Percentiles rank a stretch among this genome's conserved stretches.
phyloP scores from a whole-genome alignment of 805 yeast species.

The Saccharomycopsis malanga region DNA sequence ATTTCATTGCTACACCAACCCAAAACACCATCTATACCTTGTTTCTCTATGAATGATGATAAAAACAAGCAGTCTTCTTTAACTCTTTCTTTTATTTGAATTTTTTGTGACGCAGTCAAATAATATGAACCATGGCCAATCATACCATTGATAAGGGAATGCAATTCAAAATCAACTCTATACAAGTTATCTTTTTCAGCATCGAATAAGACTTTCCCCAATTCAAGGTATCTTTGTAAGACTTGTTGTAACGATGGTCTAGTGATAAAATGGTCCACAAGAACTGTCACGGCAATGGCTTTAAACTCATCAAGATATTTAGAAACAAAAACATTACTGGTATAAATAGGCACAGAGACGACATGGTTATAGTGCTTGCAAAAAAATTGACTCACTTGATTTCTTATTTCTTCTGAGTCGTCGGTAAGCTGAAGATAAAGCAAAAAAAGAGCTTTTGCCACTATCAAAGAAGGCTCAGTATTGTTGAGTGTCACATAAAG shows the following conservation, averaged over 20 bases:
- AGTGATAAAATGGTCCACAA: background rate
- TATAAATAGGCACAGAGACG: background rate
- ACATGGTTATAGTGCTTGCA: background rate
- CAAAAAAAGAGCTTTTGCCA: slow-evolving; percentile 8
- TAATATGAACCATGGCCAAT: background rate
- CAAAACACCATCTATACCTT: slow-evolving; percentile 15
- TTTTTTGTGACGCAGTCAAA: background rate
- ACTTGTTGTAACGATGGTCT: background rate
- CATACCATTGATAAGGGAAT: slow-evolving; percentile 1
- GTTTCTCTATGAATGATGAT: background rate
- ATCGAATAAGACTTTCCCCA: slow-evolving; percentile 43
- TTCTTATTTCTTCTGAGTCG: slow-evolving; percentile 16
- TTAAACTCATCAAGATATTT: background rate
- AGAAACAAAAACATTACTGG: slow-evolving; percentile 1
- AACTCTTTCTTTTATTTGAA: background rate
- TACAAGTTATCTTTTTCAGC: slow-evolving; percentile 64
- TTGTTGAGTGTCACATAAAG: background rate
- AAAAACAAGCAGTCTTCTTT: background rate
- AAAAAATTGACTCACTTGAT: slow-evolving; percentile 5
- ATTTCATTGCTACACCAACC: slow-evolving; percentile 18
- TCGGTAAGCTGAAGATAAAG: slow-evolving; percentile 16
- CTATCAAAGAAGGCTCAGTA: slow-evolving; percentile 15
- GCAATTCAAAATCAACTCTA: slow-evolving; percentile 26
- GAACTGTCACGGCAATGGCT: slow-evolving; percentile 1
- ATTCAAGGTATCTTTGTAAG: background rate